Evolutionary conservation across 192 early-diverging fungal species (phyloP).

Genomic region (Rhizophagus sp.): DNA sequence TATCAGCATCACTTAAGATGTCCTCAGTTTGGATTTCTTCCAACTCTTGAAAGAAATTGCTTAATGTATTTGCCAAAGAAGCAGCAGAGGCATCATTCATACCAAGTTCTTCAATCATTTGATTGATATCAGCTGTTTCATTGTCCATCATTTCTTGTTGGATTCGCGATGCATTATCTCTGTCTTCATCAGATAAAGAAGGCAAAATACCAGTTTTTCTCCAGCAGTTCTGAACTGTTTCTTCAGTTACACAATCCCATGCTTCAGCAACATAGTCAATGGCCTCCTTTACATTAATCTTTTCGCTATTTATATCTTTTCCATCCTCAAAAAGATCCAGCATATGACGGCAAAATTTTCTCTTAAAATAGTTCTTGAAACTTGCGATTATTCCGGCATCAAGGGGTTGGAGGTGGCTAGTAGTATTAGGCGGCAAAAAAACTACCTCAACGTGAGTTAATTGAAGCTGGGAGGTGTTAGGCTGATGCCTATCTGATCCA

Average conservation of each 20-base stretch:
- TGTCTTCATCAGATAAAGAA: background rate
- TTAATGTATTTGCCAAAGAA: too few species aligned
- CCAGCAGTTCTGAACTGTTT: background rate
- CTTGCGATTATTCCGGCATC: background rate
- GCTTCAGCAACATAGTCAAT: background rate
- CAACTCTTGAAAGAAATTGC: too few species aligned
- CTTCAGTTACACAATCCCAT: background rate
- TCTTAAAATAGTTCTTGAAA: background rate
- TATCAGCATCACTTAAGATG: too few species aligned
- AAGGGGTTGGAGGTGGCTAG: background rate
- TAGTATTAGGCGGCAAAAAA: background rate
- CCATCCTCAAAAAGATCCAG: background rate
- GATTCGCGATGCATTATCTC: background rate
- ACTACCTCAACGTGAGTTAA: background rate
- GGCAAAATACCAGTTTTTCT: slow-evolving; percentile 7
- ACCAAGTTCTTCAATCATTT: background rate
- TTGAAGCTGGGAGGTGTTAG: background rate
- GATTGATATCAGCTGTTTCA: background rate
- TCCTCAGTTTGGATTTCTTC: too few species aligned
- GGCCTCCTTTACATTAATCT: background rate
- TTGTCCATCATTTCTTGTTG: background rate
- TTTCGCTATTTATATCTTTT: background rate
- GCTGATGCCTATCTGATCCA: background rate
- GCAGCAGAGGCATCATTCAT: too few species aligned
- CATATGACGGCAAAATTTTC: background rate